Conservation (phyloP, 768 basidiomycete genomes). For the Lentinula aciculospora region DNA sequence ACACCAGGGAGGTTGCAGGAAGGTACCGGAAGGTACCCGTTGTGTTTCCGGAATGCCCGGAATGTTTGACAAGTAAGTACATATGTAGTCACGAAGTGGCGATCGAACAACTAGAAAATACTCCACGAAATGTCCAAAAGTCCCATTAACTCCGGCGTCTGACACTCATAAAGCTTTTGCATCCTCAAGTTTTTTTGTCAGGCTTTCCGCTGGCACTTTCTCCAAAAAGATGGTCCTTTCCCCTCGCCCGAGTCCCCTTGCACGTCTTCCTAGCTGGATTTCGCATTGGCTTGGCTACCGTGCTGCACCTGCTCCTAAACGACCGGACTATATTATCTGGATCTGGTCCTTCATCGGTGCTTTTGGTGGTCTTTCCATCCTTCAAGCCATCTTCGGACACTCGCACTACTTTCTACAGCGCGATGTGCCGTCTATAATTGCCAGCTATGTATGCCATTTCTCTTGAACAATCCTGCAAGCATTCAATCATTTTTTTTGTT, state of each 20-base stretch:
- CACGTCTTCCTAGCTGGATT: not conserved
- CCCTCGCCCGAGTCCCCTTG: not conserved
- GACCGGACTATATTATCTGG: slow-evolving; percentile 30
- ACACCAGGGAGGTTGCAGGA: too few relatives aligned
- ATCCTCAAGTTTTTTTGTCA: not conserved
- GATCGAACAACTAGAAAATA: not conserved
- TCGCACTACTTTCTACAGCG: slow-evolving; percentile 40
- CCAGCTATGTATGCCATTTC: slow-evolving; percentile 35
- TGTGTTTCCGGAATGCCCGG: not conserved
- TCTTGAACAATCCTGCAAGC: not conserved
- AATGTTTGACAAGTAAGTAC: not conserved
- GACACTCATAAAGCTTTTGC: not conserved
- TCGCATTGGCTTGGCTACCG: slow-evolving; percentile 1
- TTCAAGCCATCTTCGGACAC: slow-evolving; percentile 46
- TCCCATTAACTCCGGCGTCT: not conserved
- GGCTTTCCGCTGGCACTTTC: not conserved
- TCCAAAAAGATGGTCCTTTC: not conserved
- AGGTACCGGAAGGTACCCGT: too few relatives aligned
- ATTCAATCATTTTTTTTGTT: not conserved
- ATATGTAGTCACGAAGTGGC: not conserved
- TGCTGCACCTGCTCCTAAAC: not conserved
- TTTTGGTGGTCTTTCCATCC: slow-evolving; percentile 41
- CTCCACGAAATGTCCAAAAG: not conserved
- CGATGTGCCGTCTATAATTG: slow-evolving; percentile 40
- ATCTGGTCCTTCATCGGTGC: slow-evolving; percentile 50